Conservation (phyloP, 208 protist genomes). For the Phytomonas serpens region DNA sequence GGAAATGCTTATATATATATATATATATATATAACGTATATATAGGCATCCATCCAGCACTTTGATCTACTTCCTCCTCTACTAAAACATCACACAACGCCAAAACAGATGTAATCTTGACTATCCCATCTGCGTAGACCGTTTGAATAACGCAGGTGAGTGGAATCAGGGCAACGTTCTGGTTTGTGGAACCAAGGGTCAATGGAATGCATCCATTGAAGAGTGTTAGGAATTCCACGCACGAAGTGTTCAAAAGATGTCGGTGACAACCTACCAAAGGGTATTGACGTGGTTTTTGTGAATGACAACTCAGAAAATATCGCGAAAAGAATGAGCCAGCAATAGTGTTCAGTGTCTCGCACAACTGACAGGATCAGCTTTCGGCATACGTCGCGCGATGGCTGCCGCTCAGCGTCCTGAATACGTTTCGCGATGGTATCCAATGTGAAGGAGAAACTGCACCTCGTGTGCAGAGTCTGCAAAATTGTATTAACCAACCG, state of each 20-base stretch:
- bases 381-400: not conserved
- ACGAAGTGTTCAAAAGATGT: slow-evolving; percentile 40
- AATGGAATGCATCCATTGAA: slow-evolving; percentile 44
- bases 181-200: slow-evolving; percentile 49
- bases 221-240: slow-evolving; percentile 12
- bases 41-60: not conserved
- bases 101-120: slow-evolving; percentile 66
- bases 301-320: not conserved
- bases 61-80: not conserved
- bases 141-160: slow-evolving; percentile 72
- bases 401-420: not conserved
- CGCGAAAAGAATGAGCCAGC: not conserved
- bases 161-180: slow-evolving; percentile 34
- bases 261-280: not conserved
- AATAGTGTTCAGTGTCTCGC: not conserved
- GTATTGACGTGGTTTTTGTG: not conserved
- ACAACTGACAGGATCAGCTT: not conserved
- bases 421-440: not conserved
- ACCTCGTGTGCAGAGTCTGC: not conserved
- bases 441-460: not conserved
- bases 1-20: not conserved
- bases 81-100: slow-evolving; percentile 16
- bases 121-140: slow-evolving; percentile 76
- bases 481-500: not conserved
- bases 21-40: slow-evolving; percentile 1